A percentile compares a stretch with the other conserved stretches of the same genome.
phyloP scores from a whole-genome alignment of 331 rosid genomes.

The Ulmus americana region DNA sequence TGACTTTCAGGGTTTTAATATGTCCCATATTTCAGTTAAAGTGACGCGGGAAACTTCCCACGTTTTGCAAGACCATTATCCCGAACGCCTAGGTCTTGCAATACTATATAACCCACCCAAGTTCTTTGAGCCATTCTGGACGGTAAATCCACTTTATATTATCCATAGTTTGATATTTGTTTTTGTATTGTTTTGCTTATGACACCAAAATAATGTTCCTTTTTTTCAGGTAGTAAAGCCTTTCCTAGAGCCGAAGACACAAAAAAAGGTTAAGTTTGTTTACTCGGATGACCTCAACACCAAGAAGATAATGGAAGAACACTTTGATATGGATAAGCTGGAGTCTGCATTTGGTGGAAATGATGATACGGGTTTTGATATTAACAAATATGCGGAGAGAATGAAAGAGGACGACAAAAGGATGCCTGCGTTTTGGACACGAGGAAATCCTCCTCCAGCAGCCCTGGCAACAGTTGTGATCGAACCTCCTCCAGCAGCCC shows the following conservation, averaged over 20 bases:
- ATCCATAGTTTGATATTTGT: not conserved
- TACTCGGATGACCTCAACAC: conserved; percentile 47
- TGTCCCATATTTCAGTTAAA: conserved; percentile 65
- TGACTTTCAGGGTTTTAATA: conserved; percentile 69
- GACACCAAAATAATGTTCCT: conserved; percentile 15
- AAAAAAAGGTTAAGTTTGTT: conserved; percentile 60
- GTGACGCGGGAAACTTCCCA: conserved; percentile 57
- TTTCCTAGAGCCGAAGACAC: conserved; percentile 57
- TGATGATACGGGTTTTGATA: conserved; percentile 39
- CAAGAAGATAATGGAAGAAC: conserved; percentile 69
- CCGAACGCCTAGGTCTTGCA: conserved; percentile 75
- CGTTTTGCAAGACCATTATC: conserved; percentile 70
- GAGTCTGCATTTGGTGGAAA: conserved; percentile 89
- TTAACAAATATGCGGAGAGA: conserved; percentile 55
- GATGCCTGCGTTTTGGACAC: conserved; percentile 42
- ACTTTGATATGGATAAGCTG: conserved; percentile 61
- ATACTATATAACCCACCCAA: conserved; percentile 66
- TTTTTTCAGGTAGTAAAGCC: conserved; percentile 68
- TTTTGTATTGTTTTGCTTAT: conserved; percentile 9
- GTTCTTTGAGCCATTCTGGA: conserved; percentile 75
- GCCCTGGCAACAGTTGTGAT: conserved; percentile 25
- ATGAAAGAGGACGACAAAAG: conserved; percentile 71
- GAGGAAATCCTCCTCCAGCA: conserved; percentile 24
- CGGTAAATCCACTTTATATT: conserved; percentile 35
- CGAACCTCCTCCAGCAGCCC: conserved; percentile 19